These are phyloP conservation scores for Boletus vinaceobasis DNA, from an alignment of 768 basidiomycete genomes.

Conservation along the genomic window DNA sequence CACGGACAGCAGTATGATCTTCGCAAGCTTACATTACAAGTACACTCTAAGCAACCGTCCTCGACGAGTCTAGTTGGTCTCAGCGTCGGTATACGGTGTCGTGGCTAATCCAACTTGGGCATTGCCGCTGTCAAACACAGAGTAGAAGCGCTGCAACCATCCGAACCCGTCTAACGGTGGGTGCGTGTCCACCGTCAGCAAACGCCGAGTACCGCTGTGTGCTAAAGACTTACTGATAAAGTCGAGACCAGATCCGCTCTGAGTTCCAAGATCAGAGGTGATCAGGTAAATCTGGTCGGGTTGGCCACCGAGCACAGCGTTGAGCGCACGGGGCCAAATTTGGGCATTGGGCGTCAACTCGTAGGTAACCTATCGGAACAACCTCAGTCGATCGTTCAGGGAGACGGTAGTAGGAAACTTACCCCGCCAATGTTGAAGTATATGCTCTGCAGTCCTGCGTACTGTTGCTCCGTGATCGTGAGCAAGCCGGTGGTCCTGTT, in stretches of 20 bases:
- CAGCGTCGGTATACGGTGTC: conserved; percentile 43
- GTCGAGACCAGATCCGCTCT: conserved; percentile 56
- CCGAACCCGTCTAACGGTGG: conserved; percentile 45
- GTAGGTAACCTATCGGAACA: conserved; percentile 40
- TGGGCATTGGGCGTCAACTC: conserved; percentile 63
- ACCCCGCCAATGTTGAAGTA: conserved; percentile 51
- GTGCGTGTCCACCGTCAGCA: neutral
- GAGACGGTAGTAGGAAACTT: neutral
- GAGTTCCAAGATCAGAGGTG: conserved; percentile 48
- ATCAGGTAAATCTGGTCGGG: conserved; percentile 52
- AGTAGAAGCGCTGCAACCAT: conserved; percentile 63
- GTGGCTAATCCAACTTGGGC: conserved; percentile 24
- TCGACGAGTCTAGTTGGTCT: conserved; percentile 29
- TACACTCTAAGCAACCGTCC: neutral
- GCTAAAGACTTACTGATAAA: conserved; percentile 50
- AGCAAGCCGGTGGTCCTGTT: conserved; percentile 53
- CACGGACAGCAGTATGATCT: neutral
- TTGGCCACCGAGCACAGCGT: conserved; percentile 54
- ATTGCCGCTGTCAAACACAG: conserved; percentile 43
- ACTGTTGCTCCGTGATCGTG: conserved; percentile 48
- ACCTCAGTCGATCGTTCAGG: neutral
- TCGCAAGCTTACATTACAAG: neutral
- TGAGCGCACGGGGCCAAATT: conserved; percentile 63
- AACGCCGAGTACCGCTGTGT: neutral
- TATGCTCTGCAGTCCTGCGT: conserved; percentile 45